phyloP scores from a whole-genome alignment of 108 stramenopile genomes.

The Poteriospumella lacustris region DNA sequence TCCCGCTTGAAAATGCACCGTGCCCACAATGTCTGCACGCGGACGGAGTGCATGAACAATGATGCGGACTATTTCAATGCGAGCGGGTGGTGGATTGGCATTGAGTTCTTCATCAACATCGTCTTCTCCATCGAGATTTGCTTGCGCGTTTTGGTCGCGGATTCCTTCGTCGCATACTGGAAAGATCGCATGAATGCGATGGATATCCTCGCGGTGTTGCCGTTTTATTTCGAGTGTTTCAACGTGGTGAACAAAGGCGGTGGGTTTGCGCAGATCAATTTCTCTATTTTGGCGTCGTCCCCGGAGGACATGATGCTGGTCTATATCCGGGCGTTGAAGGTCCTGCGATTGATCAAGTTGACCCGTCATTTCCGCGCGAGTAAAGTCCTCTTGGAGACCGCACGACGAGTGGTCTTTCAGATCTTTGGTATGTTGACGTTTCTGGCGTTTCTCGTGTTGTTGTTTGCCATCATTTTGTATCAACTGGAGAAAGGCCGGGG shows the following conservation, averaged over 20 bases:
- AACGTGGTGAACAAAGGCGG: background rate
- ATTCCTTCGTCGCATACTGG: background rate
- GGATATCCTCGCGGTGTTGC: background rate
- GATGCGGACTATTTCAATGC: background rate
- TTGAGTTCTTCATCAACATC: slow-evolving; percentile 1
- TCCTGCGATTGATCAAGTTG: background rate
- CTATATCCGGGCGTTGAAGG: background rate
- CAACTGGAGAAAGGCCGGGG: background rate
- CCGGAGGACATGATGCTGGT: background rate
- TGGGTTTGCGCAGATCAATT: background rate
- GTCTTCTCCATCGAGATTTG: background rate
- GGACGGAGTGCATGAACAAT: background rate
- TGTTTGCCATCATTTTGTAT: slow-evolving; percentile 11
- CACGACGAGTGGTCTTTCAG: background rate
- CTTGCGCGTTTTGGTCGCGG: background rate
- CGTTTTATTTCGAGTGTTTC: slow-evolving; percentile 15
- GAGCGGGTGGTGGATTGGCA: background rate
- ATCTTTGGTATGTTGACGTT: background rate
- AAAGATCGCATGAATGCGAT: background rate
- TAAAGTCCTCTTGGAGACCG: background rate
- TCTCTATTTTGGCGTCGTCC: slow-evolving; percentile 14
- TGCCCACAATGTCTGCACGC: background rate
- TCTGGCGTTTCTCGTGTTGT: background rate
- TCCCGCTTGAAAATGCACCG: slow-evolving; percentile 18
- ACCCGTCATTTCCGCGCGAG: slow-evolving; percentile 6